These are phyloP conservation scores for Metschnikowia amazonensis DNA, from an alignment of 805 yeast species.

Conservation along the genomic window DNA sequence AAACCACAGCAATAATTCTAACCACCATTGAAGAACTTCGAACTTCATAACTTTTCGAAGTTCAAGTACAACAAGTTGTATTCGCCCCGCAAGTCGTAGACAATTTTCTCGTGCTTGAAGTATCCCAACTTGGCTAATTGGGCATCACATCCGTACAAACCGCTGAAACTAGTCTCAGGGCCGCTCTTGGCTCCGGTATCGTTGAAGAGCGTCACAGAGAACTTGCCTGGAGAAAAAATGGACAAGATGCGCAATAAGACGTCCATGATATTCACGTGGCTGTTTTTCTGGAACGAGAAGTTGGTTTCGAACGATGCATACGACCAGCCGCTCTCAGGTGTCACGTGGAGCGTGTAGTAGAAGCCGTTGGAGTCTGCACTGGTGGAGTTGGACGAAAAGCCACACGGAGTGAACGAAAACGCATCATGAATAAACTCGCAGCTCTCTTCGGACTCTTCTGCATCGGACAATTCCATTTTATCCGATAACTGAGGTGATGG, in stretches of 20 bases:
- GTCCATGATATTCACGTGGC: constrained; percentile 43
- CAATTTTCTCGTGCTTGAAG: constrained; percentile 58
- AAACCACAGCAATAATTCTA: not conserved
- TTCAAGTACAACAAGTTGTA: constrained; percentile 70
- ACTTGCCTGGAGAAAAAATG: constrained; percentile 71
- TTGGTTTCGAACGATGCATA: constrained; percentile 95
- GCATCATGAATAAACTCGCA: constrained; percentile 66
- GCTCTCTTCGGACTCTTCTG: constrained; percentile 4
- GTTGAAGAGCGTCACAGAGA: constrained; percentile 48
- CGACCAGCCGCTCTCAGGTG: constrained; percentile 93
- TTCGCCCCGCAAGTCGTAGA: constrained; percentile 67
- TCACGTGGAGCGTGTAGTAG: constrained; percentile 83
- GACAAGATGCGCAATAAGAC: constrained; percentile 57
- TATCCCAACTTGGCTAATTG: constrained; percentile 42
- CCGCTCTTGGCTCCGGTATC: constrained; percentile 14
- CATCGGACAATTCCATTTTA: constrained; percentile 23
- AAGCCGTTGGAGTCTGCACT: constrained; percentile 45
- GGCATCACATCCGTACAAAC: constrained; percentile 13
- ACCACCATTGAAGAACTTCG: not conserved
- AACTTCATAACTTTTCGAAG: constrained; percentile 40
- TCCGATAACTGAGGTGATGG: constrained; percentile 37
- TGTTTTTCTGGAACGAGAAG: constrained; percentile 47
- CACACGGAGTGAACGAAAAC: constrained; percentile 90
- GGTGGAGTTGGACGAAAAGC: constrained; percentile 85
- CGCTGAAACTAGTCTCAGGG: not conserved